Evolutionary conservation across 2,329 filamentous ascomycete species (phyloP), one percentile per base, ranked within the genome.

Genomic region (Erysiphe pulchra): DNA sequence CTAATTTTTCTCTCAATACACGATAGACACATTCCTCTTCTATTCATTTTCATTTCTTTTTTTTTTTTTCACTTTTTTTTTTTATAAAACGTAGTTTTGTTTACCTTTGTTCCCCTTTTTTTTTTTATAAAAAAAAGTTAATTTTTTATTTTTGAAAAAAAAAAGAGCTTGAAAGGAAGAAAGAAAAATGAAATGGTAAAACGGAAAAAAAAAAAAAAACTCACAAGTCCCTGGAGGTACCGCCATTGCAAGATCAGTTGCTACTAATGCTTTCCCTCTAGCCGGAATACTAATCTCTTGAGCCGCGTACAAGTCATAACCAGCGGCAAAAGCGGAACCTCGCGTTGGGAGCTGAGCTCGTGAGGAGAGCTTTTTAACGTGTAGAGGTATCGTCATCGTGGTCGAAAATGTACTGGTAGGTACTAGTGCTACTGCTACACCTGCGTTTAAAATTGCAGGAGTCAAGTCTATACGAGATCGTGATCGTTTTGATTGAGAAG

Each of bases 291-390:
- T 70, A 4, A 77, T 78, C 34, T 79, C 73, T 56, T 74, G 73
- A 2, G 84, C 73, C 45, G 76, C 79, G 63, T 94, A 95, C 48
- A 98, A 59, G 62, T 98, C 90, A 64, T 95, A 95, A 33, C 90
- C 90, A 1, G 90, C 90, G 0, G 90, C 83, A 57, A 82, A 86
- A 45, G 77, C 79, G 52, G 82, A 92, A 53, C 90, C 90, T 46
- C 87, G 77, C 0, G 84, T 95, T 11, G 90, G 90, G 20, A 86
- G 69, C 42, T 71, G 73, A n/a, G 79, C 90, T 51, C 78, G 75
- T 34, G 75, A 67, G 9, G 80, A 80, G 48, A 95, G 77, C 62
- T 92, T 85, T 70, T 94, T 87, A 63, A 98, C 76, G 17, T 59
- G 51, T 14, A 60, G 53, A 4, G 56, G 51, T 7, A 57, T 56